Evolutionary conservation across 768 basidiomycete species (phyloP).

Genomic region (Rhizopogon roseolus): DNA sequence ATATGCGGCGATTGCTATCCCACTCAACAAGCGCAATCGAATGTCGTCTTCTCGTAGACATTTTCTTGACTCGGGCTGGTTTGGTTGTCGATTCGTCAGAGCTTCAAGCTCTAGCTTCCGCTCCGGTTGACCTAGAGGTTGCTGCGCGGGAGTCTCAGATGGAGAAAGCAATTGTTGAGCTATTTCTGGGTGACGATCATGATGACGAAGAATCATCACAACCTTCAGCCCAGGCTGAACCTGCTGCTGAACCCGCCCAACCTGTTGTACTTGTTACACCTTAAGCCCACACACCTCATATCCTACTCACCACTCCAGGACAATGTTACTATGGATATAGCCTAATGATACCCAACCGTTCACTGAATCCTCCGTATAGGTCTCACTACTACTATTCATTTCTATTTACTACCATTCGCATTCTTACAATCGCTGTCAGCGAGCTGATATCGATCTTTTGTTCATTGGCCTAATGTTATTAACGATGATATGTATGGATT

Average conservation of each 20-base stretch:
- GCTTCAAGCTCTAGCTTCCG: slow-evolving; percentile 24
- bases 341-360: slow-evolving; percentile 2
- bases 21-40: slow-evolving; percentile 75
- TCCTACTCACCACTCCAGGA: background rate
- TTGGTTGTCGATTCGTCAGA: slow-evolving; percentile 29
- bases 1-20: slow-evolving; percentile 64
- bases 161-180: slow-evolving; percentile 49
- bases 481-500: slow-evolving; percentile 13
- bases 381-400: slow-evolving; percentile 1
- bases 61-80: slow-evolving; percentile 67
- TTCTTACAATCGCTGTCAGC: background rate
- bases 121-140: slow-evolving; percentile 32
- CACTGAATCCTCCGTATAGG: background rate
- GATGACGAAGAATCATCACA: background rate
- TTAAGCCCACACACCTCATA: background rate
- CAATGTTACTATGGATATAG: slow-evolving; percentile 1
- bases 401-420: background rate
- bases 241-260: background rate
- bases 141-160: slow-evolving; percentile 20
- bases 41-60: slow-evolving; percentile 80
- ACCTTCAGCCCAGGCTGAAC: background rate
- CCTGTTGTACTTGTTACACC: background rate
- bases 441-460: background rate
- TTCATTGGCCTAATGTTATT: slow-evolving; percentile 8
- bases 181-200: slow-evolving; percentile 29